Evolutionary conservation across 1,139 yeast species (phyloP).

Genomic region (Kodamaea sp.): DNA sequence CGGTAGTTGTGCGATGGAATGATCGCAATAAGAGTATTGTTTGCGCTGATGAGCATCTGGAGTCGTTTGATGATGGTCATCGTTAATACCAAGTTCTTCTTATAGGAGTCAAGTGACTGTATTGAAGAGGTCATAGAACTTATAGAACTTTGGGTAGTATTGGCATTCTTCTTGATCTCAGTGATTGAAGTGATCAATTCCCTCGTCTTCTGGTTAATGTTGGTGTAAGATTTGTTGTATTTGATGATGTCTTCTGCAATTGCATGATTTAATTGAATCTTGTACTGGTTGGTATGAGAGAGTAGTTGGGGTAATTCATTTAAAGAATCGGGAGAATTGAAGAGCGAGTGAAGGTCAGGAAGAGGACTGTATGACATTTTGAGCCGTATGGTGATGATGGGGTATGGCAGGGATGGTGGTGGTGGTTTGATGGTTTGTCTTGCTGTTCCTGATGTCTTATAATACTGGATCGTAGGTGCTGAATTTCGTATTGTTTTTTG

Average conservation of each 20-base stretch:
- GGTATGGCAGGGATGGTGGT: too few relatives aligned
- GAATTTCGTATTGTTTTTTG: too few relatives aligned
- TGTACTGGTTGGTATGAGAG: conserved; percentile 42
- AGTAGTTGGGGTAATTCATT: conserved; percentile 50
- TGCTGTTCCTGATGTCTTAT: too few relatives aligned
- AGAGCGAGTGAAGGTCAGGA: conserved; percentile 36
- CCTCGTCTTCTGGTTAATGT: conserved; percentile 46
- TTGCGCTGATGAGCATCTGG: conserved; percentile 83
- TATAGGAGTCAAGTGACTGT: conserved; percentile 75
- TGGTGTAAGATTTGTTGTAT: conserved; percentile 25
- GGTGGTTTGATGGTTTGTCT: too few relatives aligned
- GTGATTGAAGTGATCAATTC: conserved; percentile 42
- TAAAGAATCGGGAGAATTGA: conserved; percentile 45
- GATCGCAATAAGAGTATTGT: conserved; percentile 58
- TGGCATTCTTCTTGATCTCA: conserved; percentile 30
- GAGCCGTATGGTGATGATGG: neutral
- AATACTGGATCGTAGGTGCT: too few relatives aligned
- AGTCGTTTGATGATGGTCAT: conserved; percentile 86
- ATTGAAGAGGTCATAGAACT: conserved; percentile 74
- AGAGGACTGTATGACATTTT: conserved; percentile 5
- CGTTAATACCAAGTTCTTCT: conserved; percentile 76
- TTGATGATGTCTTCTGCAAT: conserved; percentile 34
- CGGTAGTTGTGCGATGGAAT: conserved; percentile 53
- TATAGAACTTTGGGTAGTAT: conserved; percentile 60
- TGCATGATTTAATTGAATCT: conserved; percentile 43